phyloP scores from a whole-genome alignment of 495 filamentous ascomycete genomes.

The Lasiosphaeriaceae sp. region DNA sequence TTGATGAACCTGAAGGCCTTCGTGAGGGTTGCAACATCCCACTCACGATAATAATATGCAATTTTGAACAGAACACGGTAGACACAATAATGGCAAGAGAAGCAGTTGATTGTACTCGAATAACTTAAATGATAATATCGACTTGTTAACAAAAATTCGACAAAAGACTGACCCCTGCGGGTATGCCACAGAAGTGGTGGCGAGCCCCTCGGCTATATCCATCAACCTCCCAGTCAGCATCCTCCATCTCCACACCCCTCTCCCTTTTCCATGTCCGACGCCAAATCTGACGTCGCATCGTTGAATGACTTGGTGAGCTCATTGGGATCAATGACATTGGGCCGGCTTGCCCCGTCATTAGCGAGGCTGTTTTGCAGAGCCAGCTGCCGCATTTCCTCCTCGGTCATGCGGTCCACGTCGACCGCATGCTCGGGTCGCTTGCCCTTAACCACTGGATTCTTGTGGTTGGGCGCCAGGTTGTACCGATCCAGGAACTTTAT shows the following conservation, averaged over 20 bases:
- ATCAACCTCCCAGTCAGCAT: too few relatives aligned
- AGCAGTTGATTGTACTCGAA: too few relatives aligned
- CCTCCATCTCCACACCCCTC: slow-evolving; percentile 67
- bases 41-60: too few relatives aligned
- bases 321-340: slow-evolving; percentile 68
- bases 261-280: slow-evolving; percentile 39
- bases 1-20: too few relatives aligned
- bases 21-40: too few relatives aligned
- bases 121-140: too few relatives aligned
- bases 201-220: slow-evolving; percentile 10
- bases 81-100: too few relatives aligned
- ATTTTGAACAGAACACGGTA: too few relatives aligned
- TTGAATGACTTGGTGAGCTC: slow-evolving; percentile 60
- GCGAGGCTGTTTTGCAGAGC: slow-evolving; percentile 84
- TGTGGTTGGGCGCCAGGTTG: slow-evolving; percentile 77
- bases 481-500: slow-evolving; percentile 96
- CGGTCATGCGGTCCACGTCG: slow-evolving; percentile 83
- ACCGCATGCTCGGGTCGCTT: slow-evolving; percentile 67
- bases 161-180: slow-evolving; percentile 51
- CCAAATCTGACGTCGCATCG: slow-evolving; percentile 39
- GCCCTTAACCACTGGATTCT: slow-evolving; percentile 83
- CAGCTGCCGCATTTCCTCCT: slow-evolving; percentile 94
- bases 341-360: slow-evolving; percentile 16
- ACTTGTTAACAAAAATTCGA: too few relatives aligned
- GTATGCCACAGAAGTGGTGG: not conserved